Evolutionary conservation across 164 flowering plant species (phyloP).

Genomic region (Macadamia integrifolia): DNA sequence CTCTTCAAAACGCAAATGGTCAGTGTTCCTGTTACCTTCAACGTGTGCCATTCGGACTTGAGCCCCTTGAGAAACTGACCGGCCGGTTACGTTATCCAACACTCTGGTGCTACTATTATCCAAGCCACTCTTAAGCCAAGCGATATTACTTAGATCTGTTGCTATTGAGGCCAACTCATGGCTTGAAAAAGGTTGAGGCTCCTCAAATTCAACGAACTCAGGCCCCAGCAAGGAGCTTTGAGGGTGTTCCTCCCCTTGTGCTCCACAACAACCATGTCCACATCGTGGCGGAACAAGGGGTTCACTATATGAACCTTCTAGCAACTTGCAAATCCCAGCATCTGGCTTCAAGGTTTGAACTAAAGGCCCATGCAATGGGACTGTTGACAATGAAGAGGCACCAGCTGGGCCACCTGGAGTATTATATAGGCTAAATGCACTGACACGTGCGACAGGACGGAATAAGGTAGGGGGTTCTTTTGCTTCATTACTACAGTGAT

Average conservation of each 20-base stretch:
- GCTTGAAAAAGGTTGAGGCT: slow-evolving; percentile 54
- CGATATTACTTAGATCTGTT: slow-evolving; percentile 59
- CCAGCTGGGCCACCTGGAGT: slow-evolving; percentile 27
- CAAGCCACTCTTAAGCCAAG: slow-evolving; percentile 76
- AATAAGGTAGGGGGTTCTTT: slow-evolving; percentile 39
- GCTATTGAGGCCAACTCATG: slow-evolving; percentile 65
- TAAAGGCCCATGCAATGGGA: slow-evolving; percentile 32
- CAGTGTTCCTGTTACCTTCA: slow-evolving; percentile 21
- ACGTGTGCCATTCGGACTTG: slow-evolving; percentile 11
- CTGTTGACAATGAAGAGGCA: slow-evolving; percentile 17
- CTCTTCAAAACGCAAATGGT: slow-evolving; percentile 26
- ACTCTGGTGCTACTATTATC: slow-evolving; percentile 23
- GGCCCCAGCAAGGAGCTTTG: slow-evolving; percentile 64
- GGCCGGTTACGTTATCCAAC: slow-evolving; percentile 15
- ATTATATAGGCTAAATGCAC: slow-evolving; percentile 62
- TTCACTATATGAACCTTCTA: slow-evolving; percentile 41
- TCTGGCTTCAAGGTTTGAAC: slow-evolving; percentile 40
- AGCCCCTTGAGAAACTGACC: slow-evolving; percentile 14
- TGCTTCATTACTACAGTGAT: slow-evolving; percentile 19
- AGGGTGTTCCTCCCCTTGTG: slow-evolving; percentile 8
- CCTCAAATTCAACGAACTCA: slow-evolving; percentile 68
- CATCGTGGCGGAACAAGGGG: slow-evolving; percentile 55
- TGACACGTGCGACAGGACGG: slow-evolving; percentile 67
- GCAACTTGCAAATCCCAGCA: slow-evolving; percentile 36
- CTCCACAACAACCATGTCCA: slow-evolving; percentile 65